phyloP scores from a whole-genome alignment of 192 early-diverging fungal species.

The Backusella mclennaniae region DNA sequence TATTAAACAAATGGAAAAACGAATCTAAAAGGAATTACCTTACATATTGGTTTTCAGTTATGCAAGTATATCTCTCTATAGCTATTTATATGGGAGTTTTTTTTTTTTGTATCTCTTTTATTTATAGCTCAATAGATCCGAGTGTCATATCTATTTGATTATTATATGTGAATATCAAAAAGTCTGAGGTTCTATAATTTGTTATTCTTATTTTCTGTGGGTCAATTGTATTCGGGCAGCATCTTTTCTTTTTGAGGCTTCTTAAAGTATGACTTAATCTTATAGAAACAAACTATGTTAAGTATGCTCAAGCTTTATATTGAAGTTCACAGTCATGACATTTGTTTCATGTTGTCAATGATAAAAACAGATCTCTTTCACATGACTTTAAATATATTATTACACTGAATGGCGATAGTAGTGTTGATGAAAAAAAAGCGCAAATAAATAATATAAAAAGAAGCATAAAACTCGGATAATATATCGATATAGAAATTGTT shows the following conservation, averaged over 20 bases:
- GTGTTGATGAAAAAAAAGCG: not conserved
- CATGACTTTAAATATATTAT: not conserved
- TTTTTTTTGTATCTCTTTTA: not conserved
- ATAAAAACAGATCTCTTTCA: not conserved
- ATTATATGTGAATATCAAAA: too few relatives aligned
- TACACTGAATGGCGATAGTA: not conserved
- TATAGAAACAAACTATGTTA: not conserved
- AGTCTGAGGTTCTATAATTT: not conserved
- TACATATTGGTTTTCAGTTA: not conserved
- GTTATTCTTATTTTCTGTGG: not conserved
- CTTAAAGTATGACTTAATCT: not conserved
- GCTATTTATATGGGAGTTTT: not conserved
- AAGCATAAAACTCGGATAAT: not conserved
- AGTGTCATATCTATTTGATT: too few relatives aligned
- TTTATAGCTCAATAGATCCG: not conserved
- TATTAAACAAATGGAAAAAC: too few relatives aligned
- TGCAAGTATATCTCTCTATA: not conserved
- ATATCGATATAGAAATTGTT: slow-evolving; percentile 1
- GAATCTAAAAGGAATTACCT: too few relatives aligned
- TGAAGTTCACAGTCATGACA: not conserved
- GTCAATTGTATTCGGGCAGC: not conserved
- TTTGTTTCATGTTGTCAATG: not conserved
- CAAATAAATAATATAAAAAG: not conserved
- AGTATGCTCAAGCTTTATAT: not conserved
- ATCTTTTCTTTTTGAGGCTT: not conserved